Percentiles rank a stretch among this genome's conserved stretches.
phyloP scores from a whole-genome alignment of 2,329 filamentous ascomycete genomes.

The Albophoma yamanashiensis region DNA sequence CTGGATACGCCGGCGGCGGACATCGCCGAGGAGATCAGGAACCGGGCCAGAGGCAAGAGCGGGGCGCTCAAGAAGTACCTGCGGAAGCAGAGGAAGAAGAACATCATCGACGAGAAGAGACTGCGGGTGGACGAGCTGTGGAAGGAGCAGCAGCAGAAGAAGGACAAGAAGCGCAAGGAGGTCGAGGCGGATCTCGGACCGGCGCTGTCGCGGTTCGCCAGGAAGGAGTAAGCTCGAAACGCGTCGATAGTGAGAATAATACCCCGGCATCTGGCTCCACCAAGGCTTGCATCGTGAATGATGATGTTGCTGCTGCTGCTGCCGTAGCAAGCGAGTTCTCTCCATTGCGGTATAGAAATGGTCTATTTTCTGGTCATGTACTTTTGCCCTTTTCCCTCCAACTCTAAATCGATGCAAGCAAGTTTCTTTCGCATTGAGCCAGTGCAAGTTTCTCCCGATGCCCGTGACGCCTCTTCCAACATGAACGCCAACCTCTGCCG shows the following conservation, averaged over 20 bases:
- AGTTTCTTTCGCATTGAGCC: not conserved
- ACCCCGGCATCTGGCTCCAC: constrained; percentile 4
- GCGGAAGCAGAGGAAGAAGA: constrained; percentile 84
- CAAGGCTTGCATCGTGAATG: not conserved
- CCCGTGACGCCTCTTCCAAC: not conserved
- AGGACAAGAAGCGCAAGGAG: constrained; percentile 50
- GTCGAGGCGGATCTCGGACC: constrained; percentile 69
- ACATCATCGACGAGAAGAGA: constrained; percentile 92
- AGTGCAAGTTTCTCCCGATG: not conserved
- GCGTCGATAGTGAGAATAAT: constrained; percentile 8
- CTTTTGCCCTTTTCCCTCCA: not conserved
- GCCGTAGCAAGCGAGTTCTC: not conserved
- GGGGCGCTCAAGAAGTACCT: constrained; percentile 79
- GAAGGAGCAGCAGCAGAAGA: constrained; percentile 59
- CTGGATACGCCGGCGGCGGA: constrained; percentile 58
- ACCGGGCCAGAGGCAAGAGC: constrained; percentile 81
- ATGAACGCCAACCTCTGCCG: not conserved
- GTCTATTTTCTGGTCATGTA: not conserved
- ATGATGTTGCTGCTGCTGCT: too few species aligned
- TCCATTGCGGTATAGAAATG: not conserved
- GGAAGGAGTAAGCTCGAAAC: constrained; percentile 39
- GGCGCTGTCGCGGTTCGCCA: constrained; percentile 74
- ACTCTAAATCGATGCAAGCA: not conserved
- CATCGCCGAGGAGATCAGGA: constrained; percentile 53
- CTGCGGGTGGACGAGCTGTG: constrained; percentile 76